A percentile compares a stretch with the other conserved stretches of the same genome.
Conservation (phyloP, 768 basidiomycete genomes). For the Clathrus columnatus region DNA sequence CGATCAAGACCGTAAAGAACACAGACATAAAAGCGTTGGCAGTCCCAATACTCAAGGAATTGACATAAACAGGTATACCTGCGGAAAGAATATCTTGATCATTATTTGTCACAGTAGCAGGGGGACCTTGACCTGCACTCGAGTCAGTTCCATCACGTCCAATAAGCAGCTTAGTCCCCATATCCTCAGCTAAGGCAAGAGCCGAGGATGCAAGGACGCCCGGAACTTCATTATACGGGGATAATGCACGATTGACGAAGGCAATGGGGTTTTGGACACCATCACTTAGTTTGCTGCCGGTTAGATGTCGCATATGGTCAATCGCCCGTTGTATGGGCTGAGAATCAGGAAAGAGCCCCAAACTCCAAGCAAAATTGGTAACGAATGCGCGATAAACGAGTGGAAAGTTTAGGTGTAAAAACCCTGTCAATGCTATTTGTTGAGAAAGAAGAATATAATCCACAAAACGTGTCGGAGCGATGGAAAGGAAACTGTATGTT, state of each 20-base stretch:
- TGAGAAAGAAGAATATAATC: slow-evolving; percentile 82
- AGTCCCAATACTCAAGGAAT: slow-evolving; percentile 66
- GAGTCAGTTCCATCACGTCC: slow-evolving; percentile 4
- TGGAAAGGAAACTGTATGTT: slow-evolving; percentile 34
- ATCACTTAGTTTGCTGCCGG: slow-evolving; percentile 67
- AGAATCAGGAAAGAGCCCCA: slow-evolving; percentile 60
- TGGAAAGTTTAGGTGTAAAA: slow-evolving; percentile 85
- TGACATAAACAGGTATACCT: slow-evolving; percentile 77
- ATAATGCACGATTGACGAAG: slow-evolving; percentile 71
- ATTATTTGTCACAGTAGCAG: slow-evolving; percentile 40
- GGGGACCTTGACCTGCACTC: slow-evolving; percentile 6
- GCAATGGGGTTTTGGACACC: slow-evolving; percentile 56
- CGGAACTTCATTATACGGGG: slow-evolving; percentile 55
- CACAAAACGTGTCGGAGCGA: slow-evolving; percentile 69
- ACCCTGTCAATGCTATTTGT: slow-evolving; percentile 66
- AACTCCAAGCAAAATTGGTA: slow-evolving; percentile 83
- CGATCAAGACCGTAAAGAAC: slow-evolving; percentile 66
- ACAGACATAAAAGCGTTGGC: slow-evolving; percentile 87
- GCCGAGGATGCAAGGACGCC: slow-evolving; percentile 4
- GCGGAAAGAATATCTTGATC: slow-evolving; percentile 65
- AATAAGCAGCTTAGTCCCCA: neutral
- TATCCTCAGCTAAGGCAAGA: neutral
- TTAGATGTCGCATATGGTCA: slow-evolving; percentile 70
- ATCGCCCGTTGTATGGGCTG: slow-evolving; percentile 65
- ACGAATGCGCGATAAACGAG: slow-evolving; percentile 72